Conservation (phyloP, 179 eudicot species). For the Beta corolliflora region DNA sequence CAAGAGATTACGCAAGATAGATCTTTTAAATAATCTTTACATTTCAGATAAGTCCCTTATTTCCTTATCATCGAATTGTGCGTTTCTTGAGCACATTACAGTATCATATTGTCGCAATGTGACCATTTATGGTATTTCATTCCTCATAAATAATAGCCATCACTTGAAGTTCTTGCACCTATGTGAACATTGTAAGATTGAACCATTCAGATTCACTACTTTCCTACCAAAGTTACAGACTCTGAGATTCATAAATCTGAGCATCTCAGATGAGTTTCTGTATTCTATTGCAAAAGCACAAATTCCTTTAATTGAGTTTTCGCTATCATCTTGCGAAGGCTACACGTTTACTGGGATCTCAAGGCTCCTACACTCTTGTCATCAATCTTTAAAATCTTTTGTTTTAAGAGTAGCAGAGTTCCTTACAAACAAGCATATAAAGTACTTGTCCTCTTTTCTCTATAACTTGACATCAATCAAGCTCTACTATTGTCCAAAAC, state of each 20-base stretch:
- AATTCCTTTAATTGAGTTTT: slow-evolving; percentile 23
- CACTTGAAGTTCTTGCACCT: slow-evolving; percentile 26
- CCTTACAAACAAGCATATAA: slow-evolving; percentile 26
- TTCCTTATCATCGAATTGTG: slow-evolving; percentile 32
- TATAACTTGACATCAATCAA: slow-evolving; percentile 15
- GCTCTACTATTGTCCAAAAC: slow-evolving; percentile 17
- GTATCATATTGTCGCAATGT: not conserved
- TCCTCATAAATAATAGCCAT: slow-evolving; percentile 24
- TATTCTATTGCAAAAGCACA: slow-evolving; percentile 16
- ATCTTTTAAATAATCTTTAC: slow-evolving; percentile 20
- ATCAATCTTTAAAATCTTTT: slow-evolving; percentile 14
- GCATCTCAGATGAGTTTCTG: slow-evolving; percentile 29
- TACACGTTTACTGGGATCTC: slow-evolving; percentile 30
- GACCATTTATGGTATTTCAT: slow-evolving; percentile 27
- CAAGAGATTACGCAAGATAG: slow-evolving; percentile 26
- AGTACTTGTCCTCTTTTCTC: slow-evolving; percentile 20
- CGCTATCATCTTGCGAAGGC: slow-evolving; percentile 19
- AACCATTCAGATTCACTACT: not conserved
- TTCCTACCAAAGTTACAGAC: slow-evolving; percentile 9
- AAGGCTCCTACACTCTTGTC: slow-evolving; percentile 18
- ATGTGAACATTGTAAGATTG: slow-evolving; percentile 9
- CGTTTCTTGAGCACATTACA: slow-evolving; percentile 20
- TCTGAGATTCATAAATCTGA: not conserved
- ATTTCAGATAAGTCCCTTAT: slow-evolving; percentile 40
- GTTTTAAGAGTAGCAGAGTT: slow-evolving; percentile 23